phyloP scores from a whole-genome alignment of 805 yeast species.

The Isabelozyma pseudorhagii region DNA sequence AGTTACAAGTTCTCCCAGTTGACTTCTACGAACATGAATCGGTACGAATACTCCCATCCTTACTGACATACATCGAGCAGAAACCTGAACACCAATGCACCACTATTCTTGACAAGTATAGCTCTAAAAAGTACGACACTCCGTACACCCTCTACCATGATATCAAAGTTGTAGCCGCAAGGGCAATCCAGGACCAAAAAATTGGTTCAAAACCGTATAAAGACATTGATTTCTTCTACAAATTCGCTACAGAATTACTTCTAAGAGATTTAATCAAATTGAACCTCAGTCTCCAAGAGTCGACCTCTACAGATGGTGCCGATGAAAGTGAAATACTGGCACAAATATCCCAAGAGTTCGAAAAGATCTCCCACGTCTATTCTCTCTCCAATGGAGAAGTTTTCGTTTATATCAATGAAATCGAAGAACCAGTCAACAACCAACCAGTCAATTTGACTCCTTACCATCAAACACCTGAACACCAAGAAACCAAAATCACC shows the following conservation, averaged over 20 bases:
- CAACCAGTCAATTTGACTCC: constrained; percentile 22
- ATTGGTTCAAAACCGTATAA: constrained; percentile 49
- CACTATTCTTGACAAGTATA: constrained; percentile 43
- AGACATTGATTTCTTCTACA: constrained; percentile 60
- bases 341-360: constrained; percentile 54
- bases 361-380: constrained; percentile 53
- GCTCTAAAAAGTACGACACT: constrained; percentile 37
- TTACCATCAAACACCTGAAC: constrained; percentile 22
- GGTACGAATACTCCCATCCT: constrained; percentile 40
- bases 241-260: constrained; percentile 58
- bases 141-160: constrained; percentile 67
- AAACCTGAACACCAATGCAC: constrained; percentile 26
- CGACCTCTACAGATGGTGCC: constrained; percentile 9
- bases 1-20: constrained; percentile 32
- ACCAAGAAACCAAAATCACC: constrained; percentile 44
- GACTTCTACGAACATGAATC: constrained; percentile 47
- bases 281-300: constrained; percentile 20
- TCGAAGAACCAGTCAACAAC: constrained; percentile 24
- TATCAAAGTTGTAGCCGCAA: constrained; percentile 51
- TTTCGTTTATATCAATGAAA: constrained; percentile 27
- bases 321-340: constrained; percentile 36
- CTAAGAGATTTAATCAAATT: constrained; percentile 57
- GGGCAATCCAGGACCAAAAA: constrained; percentile 44
- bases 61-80: constrained; percentile 30
- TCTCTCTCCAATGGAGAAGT: constrained; percentile 61